phyloP scores from a whole-genome alignment of 2,329 filamentous ascomycete genomes.

The Ascochyta pisi region DNA sequence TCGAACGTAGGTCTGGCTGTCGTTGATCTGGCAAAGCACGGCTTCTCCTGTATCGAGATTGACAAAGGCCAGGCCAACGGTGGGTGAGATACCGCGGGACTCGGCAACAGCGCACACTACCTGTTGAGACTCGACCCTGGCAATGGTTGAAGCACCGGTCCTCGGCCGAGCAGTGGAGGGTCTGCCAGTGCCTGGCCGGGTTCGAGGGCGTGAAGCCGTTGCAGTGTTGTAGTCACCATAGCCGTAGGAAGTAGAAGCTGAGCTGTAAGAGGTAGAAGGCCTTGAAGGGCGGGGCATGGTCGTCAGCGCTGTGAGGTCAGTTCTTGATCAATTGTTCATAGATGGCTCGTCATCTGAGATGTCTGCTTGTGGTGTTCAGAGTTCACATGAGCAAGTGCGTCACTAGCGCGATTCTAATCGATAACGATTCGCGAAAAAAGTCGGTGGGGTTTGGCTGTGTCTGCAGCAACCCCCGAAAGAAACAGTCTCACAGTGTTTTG shows the following conservation, averaged over 20 bases:
- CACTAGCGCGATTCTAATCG: constrained; percentile 34
- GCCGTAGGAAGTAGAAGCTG: constrained; percentile 41
- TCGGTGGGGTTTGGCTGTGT: constrained; percentile 12
- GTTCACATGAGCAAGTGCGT: constrained; percentile 22
- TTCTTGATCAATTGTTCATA: constrained; percentile 21
- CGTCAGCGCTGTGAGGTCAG: constrained; percentile 33
- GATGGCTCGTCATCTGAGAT: constrained; percentile 1
- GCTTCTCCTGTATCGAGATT: constrained; percentile 86
- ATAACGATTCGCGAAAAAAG: constrained; percentile 27
- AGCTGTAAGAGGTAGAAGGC: constrained; percentile 41
- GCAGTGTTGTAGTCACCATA: constrained; percentile 45
- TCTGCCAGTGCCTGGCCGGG: constrained; percentile 43
- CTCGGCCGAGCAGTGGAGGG: constrained; percentile 58
- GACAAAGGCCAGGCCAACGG: constrained; percentile 84
- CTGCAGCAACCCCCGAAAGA: constrained; percentile 7
- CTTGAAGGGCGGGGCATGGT: constrained; percentile 35
- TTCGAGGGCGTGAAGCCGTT: constrained; percentile 44
- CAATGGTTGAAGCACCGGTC: constrained; percentile 65
- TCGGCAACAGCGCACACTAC: constrained; percentile 90
- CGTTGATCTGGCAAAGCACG: constrained; percentile 87
- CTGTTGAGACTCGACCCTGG: constrained; percentile 66
- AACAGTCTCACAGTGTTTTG: not conserved
- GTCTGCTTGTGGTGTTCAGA: not conserved
- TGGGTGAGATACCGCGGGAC: constrained; percentile 83
- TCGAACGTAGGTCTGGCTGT: constrained; percentile 89